A percentile compares a stretch with the other conserved stretches of the same genome.
phyloP scores from a whole-genome alignment of 2,329 filamentous ascomycete species.

The Alternaria burnsii region DNA sequence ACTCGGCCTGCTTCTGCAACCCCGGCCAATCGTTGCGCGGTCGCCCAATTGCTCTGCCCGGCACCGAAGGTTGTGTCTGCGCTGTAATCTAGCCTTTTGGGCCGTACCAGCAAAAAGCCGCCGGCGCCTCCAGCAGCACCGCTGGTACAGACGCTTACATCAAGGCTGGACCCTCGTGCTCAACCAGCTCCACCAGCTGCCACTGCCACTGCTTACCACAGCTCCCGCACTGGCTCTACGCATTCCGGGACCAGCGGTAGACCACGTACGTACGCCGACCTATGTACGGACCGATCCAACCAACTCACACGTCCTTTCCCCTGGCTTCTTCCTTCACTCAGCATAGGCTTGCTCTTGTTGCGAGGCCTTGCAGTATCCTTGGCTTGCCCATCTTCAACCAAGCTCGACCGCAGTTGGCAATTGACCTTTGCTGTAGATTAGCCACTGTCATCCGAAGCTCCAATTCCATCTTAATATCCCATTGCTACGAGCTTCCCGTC shows the following conservation, averaged over 20 bases:
- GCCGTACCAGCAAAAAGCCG: constrained; percentile 26
- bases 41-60: constrained; percentile 38
- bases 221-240: constrained; percentile 17
- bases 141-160: constrained; percentile 20
- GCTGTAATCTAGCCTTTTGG: constrained; percentile 34
- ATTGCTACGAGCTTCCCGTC: constrained; percentile 20
- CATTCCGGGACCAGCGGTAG: constrained; percentile 26
- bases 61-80: constrained; percentile 39
- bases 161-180: constrained; percentile 25
- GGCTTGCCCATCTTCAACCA: constrained; percentile 14
- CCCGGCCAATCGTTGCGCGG: constrained; percentile 39
- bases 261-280: constrained; percentile 21
- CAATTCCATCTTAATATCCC: constrained; percentile 9
- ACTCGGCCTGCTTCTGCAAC: constrained; percentile 15
- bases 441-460: constrained; percentile 9
- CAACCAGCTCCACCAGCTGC: constrained; percentile 16
- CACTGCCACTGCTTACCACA: constrained; percentile 18
- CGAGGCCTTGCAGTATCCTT: constrained; percentile 18
- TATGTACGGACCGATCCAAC: constrained; percentile 23
- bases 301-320: constrained; percentile 17
- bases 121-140: constrained; percentile 30
- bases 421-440: constrained; percentile 15
- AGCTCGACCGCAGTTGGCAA: constrained; percentile 21
- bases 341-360: constrained; percentile 17
- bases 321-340: constrained; percentile 19